Evolutionary conservation across 768 basidiomycete species (phyloP), one percentile per base, ranked within the genome.

Genomic region (Lepiota venenata): DNA sequence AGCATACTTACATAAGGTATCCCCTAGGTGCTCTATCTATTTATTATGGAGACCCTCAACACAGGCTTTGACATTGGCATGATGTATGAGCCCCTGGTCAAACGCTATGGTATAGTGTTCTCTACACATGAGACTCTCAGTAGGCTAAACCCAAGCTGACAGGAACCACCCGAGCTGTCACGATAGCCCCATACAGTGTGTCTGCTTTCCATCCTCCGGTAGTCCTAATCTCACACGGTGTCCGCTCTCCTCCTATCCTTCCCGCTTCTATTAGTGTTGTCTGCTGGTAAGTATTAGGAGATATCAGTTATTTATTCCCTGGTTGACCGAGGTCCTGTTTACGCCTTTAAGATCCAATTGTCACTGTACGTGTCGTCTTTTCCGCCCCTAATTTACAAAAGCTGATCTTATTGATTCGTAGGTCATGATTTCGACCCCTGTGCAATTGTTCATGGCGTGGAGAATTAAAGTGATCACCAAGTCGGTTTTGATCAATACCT

Each of bases 11-110:
- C 10, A 32, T 14, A 10, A 29, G 12, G 11, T 29, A n/a, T 4
- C 2, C 20, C 38, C 22, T 58, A 77, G 75, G 72, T 78, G 6
- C 52, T 72, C 20, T 75, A 72, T 53, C 59, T 79, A 8, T 77
- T 80, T 57, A 37, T 72, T 15, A 52, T 72, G n/a, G 77, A 78
- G 50, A 71, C 74, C 0, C 40, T 73, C 2, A 78, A 78, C 52
- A 76, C 76, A 2, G 75, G 61, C 8, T 72, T 70, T 51, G 71
- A 75, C 57, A 74, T 79, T 45, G 69, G 67, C 5, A 71, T 78
- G 61, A 70, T 79, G 62, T 80, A 73, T 41, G 70, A 80, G 55
- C 76, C 77, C 0, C 66, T 80, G 3, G 74, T 80, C 21, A 44
- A 64, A 27, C 62, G 74, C 53, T 78, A 71, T 54, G 67, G 60